phyloP scores from a whole-genome alignment of 2,329 filamentous ascomycete species.

The Diaporthe nobilis region DNA sequence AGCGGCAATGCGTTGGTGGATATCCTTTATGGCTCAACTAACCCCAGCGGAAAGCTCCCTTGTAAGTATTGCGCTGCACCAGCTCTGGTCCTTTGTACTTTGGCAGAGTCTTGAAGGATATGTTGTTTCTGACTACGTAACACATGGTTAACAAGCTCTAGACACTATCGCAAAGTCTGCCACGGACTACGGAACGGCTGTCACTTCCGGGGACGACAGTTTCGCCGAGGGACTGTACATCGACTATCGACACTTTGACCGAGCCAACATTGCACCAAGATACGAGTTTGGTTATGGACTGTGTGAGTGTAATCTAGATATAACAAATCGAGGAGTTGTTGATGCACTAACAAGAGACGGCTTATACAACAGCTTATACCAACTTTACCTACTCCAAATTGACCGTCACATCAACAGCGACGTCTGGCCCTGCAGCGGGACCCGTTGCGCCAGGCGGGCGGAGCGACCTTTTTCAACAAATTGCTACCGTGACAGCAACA shows the following conservation, averaged over 20 bases:
- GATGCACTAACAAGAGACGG: not conserved
- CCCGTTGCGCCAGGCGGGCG: constrained; percentile 59
- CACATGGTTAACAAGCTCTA: not conserved
- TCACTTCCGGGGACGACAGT: constrained; percentile 60
- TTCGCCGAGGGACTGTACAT: constrained; percentile 73
- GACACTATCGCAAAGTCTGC: constrained; percentile 64
- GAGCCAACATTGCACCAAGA: constrained; percentile 67
- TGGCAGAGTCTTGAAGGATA: not conserved
- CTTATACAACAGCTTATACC: constrained; percentile 70
- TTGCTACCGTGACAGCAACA: constrained; percentile 67
- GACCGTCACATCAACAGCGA: constrained; percentile 54
- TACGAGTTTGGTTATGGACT: constrained; percentile 77
- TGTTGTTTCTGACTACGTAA: not conserved
- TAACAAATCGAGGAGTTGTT: not conserved
- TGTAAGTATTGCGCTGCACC: constrained; percentile 43
- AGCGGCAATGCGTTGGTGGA: constrained; percentile 82
- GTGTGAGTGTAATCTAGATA: constrained; percentile 53
- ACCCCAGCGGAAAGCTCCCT: constrained; percentile 62
- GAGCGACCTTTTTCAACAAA: constrained; percentile 60
- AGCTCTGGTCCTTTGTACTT: not conserved
- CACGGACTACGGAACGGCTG: constrained; percentile 60
- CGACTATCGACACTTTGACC: constrained; percentile 76
- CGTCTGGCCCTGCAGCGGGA: constrained; percentile 57
- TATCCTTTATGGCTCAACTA: constrained; percentile 74
- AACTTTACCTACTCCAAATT: constrained; percentile 73